phyloP scores from a whole-genome alignment of 768 basidiomycete genomes.

The Lactarius pseudohatsudake region DNA sequence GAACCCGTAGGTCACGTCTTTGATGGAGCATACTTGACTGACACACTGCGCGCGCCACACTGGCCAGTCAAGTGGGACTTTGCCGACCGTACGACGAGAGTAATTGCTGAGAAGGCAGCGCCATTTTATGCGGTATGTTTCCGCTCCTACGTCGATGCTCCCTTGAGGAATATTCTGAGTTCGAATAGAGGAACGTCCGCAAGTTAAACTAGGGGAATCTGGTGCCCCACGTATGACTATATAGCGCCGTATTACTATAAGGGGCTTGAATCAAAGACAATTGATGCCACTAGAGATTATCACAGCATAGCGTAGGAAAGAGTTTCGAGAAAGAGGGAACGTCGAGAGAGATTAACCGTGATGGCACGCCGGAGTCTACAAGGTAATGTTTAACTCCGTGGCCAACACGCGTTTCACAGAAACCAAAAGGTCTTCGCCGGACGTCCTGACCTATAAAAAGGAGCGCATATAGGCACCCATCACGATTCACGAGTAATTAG shows the following conservation, averaged over 20 bases:
- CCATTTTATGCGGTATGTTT: conserved; percentile 19
- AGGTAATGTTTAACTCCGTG: background rate
- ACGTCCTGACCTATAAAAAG: background rate
- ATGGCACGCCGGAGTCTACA: background rate
- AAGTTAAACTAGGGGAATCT: background rate
- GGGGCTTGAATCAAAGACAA: background rate
- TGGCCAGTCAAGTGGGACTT: conserved; percentile 20
- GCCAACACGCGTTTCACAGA: background rate
- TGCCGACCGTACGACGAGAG: conserved; percentile 21
- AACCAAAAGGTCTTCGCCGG: conserved; percentile 1
- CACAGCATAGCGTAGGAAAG: background rate
- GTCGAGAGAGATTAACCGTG: background rate
- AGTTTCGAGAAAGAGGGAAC: background rate
- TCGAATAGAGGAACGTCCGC: conserved; percentile 16
- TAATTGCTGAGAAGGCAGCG: conserved; percentile 17
- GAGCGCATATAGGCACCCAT: background rate
- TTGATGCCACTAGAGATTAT: background rate
- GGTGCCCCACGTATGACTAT: background rate
- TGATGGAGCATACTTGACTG: background rate
- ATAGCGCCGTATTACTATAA: background rate
- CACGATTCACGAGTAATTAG: background rate
- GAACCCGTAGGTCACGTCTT: conserved; percentile 12
- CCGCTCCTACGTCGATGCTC: no score
- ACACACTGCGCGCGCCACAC: background rate
- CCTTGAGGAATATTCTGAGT: background rate